Base-by-base conservation (phyloP, 495 filamentous ascomycete genomes). In the Choiromyces venosus region DNA sequence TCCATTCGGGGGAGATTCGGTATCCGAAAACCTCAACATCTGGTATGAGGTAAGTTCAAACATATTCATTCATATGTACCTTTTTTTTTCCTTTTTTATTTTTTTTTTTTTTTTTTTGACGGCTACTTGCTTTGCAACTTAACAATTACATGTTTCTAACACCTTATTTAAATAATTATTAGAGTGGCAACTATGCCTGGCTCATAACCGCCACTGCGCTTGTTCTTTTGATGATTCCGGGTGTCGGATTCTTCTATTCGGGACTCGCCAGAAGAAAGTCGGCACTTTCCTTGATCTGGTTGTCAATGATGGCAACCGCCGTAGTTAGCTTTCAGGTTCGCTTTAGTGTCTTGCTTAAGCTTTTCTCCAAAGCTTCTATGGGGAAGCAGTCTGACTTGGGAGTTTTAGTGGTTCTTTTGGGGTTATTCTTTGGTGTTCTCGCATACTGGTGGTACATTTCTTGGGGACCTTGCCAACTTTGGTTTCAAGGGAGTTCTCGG, bases 181-280 rank as follows among this genome's bases (percentile, higher is more conserved):
- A 97, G 90, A 85, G 88, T 71, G 95, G 95, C 74, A 92, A 98
- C 84, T 93, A 97, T 72, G 91, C 92, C 35, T 99, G 92, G 92
- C 89, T 97, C 83, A 86, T 98, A 74, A 91, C 89, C 9, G 88
- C 91, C 16, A 92, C 95, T 14, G 94, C 93, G 21, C 88, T 99
- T 25, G 94, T 99, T 71, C 84, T 99, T 78, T 89, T 98, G 81
- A 99, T 99, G 95, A 95, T 99, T 84, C 95, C 95, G 16, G 95
- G 95, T 76, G 93, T 99, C 82, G 95, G 86, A 80, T 97, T 99
- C 88, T 97, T 99, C 87, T 99, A 99, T 86, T 97, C 93, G 16
- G 95, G 95, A 73, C 91, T 98, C 44, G 95, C 95, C n/a, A 91
- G 95, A 73, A 88, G 95, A 81, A 99, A 98, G 86, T 97, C 93